Percentiles rank a stretch among this genome's conserved stretches.
Evolutionary conservation across 73 alveolate genomes (phyloP).

Genomic region (Paramecium tetraurelia): DNA sequence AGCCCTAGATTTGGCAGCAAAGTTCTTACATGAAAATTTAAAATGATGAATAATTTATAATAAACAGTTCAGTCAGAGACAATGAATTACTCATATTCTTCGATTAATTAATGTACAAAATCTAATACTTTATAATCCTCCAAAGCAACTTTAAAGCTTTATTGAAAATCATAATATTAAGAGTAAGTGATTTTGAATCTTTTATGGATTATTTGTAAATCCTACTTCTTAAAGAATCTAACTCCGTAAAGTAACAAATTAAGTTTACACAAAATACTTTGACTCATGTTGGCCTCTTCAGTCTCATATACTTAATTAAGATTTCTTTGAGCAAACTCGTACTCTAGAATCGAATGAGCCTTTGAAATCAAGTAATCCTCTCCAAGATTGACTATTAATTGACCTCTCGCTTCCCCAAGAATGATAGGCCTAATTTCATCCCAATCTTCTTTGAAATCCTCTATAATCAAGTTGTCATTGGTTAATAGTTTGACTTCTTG

Average conservation of each 20-base stretch:
- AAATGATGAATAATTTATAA: neutral
- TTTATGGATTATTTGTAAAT: neutral
- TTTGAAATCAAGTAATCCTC: neutral
- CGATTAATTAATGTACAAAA: neutral
- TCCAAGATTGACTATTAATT: neutral
- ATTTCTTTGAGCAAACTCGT: neutral
- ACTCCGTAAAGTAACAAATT: neutral
- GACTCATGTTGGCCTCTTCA: neutral
- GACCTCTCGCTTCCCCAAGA: neutral
- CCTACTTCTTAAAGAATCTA: slow-evolving; percentile 9
- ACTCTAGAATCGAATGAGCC: neutral
- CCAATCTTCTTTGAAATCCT: slow-evolving; percentile 40
- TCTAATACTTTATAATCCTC: neutral
- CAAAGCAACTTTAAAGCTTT: neutral
- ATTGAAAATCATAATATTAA: neutral
- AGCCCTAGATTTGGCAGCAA: neutral
- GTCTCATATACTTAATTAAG: neutral
- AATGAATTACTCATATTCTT: neutral
- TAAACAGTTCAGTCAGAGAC: slow-evolving; percentile 1
- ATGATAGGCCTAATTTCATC: slow-evolving; percentile 14
- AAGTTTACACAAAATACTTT: neutral
- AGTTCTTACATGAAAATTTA: neutral
- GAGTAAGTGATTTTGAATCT: neutral
- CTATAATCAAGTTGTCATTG: neutral
- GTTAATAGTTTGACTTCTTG: neutral